Evolutionary conservation across 192 early-diverging fungal species (phyloP), one percentile per base, ranked within the genome.

Genomic region (Podila horticola): DNA sequence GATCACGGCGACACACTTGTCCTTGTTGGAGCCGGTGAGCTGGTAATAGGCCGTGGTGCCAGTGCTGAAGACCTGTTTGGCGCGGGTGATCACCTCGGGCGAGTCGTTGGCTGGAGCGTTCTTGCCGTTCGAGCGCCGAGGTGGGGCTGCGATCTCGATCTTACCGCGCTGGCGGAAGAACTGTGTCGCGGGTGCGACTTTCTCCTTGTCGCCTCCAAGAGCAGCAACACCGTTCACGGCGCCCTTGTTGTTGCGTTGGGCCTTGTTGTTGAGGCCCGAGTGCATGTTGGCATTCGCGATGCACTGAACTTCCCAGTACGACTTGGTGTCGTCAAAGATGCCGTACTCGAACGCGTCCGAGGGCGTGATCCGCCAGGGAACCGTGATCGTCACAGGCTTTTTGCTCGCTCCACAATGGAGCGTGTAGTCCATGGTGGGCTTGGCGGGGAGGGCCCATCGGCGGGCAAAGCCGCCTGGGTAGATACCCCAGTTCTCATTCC

Each of bases 251-350:
- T 65, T 41, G 3, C 41, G 20, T 20, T 19, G 20, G 17, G 36
- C 34, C 20, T 64, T 57, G 66, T 66, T 74, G 33, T 15, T 55
- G 55, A 9, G 55, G 3, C 8, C 30, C 19, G 34, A 22, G 29
- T 67, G 34, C 5, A 6, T 6, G 10, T 74, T 20, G 22, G 33
- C 15, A 8, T 20, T 6, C 19, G 62, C 59, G 31, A 58, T 58
- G 58, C 82, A 75, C 33, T 72, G 66, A 19, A 60, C 30, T 7
- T 72, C 20, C 74, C 74, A 83, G 38, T 75, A 83, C 19, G 69
- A 66, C 22, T 75, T 59, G 13, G 61, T 28, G 15, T 83, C 66
- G 4, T 41, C 72, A 33, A 72, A 75, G 2, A 11, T 63, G 31
- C 58, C 30, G 45, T 45, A 41, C n/a, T 72, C 64, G 38, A 66